phyloP scores from a whole-genome alignment of 345 rosid species.

The Mercurialis annua region DNA sequence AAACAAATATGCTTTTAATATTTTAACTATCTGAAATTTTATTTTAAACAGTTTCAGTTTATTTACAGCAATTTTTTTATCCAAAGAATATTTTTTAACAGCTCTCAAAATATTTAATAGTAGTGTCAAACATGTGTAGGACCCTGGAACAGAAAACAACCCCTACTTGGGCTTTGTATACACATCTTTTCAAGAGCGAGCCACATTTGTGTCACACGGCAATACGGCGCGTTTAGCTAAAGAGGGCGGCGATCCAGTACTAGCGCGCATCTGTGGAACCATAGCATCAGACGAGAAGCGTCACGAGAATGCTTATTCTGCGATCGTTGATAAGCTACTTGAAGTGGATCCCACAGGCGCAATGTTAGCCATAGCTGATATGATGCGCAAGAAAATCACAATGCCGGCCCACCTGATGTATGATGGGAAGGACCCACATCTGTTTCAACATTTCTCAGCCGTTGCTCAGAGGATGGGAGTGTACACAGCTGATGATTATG shows the following conservation, averaged over 20 bases:
- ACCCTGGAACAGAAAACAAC: conserved; percentile 66
- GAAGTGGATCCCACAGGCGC: conserved; percentile 56
- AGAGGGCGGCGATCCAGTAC: conserved; percentile 49
- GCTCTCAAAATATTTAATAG: too few species aligned
- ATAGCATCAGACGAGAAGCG: conserved; percentile 76
- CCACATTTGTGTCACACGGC: conserved; percentile 77
- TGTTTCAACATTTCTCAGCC: conserved; percentile 56
- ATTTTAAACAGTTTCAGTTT: too few species aligned
- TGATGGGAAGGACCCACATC: conserved; percentile 52
- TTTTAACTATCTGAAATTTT: too few species aligned
- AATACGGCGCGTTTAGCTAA: conserved; percentile 71
- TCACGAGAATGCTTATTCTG: conserved; percentile 56
- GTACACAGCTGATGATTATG: conserved; percentile 67
- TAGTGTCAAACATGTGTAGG: conserved; percentile 24
- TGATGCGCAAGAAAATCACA: conserved; percentile 62
- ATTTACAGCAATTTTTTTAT: too few species aligned
- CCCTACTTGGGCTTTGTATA: conserved; percentile 77
- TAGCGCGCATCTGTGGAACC: conserved; percentile 63
- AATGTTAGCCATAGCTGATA: conserved; percentile 46
- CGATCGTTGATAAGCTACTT: conserved; percentile 58
- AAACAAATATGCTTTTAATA: too few species aligned
- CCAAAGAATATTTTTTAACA: too few species aligned
- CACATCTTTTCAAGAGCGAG: conserved; percentile 90
- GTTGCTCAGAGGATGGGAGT: conserved; percentile 68
- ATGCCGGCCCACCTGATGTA: conserved; percentile 75